Evolutionary conservation across 2,329 filamentous ascomycete species (phyloP).

Genomic region (Phialophora expanda): DNA sequence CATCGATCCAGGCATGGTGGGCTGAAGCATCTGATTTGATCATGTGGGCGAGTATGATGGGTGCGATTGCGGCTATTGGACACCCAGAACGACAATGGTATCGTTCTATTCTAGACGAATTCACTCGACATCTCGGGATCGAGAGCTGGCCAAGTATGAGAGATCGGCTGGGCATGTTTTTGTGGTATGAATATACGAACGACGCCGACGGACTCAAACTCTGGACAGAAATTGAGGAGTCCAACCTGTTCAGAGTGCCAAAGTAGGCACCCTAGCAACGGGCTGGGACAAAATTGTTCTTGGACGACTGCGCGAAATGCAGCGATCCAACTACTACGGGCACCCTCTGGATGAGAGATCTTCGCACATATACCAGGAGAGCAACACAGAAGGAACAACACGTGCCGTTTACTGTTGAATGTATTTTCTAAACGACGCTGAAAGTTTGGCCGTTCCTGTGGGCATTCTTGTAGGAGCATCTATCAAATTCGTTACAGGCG

Average conservation of each 20-base stretch:
- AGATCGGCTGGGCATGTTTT: slow-evolving; percentile 33
- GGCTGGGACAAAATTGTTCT: background rate
- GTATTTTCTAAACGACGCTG: background rate
- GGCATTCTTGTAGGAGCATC: background rate
- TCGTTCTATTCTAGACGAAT: slow-evolving; percentile 39
- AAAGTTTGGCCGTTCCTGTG: background rate
- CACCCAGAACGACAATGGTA: slow-evolving; percentile 45
- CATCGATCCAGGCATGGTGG: slow-evolving; percentile 41
- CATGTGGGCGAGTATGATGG: slow-evolving; percentile 47
- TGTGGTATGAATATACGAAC: slow-evolving; percentile 39
- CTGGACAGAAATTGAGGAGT: slow-evolving; percentile 37
- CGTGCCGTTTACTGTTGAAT: background rate
- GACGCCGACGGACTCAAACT: slow-evolving; percentile 39
- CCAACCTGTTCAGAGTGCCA: slow-evolving; percentile 19
- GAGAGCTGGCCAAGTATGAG: slow-evolving; percentile 35
- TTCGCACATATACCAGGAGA: background rate
- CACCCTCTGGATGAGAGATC: background rate
- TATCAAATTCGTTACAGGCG: background rate
- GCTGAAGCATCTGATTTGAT: slow-evolving; percentile 40
- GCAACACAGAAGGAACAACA: background rate
- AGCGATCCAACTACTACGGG: background rate
- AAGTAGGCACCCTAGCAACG: background rate
- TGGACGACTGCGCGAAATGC: background rate
- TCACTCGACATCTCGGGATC: slow-evolving; percentile 34
- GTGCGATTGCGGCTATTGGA: slow-evolving; percentile 48